Base-by-base conservation (phyloP, 202 grass and related monocot species). In the Carex sylvatica region DNA sequence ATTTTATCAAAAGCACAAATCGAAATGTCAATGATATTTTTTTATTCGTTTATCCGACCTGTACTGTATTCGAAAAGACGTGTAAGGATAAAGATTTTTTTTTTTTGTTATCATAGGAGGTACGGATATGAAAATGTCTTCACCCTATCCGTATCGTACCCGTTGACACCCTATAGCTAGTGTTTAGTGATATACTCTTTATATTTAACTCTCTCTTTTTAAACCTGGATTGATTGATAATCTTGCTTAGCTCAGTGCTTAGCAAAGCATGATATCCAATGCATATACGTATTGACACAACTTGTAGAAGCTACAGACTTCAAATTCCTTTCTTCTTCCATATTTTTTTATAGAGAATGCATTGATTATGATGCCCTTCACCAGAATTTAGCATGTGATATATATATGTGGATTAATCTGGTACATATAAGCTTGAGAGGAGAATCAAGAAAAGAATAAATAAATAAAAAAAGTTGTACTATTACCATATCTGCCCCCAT, bases 361-460 rank as follows among this genome's bases (percentile, higher is more conserved):
- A 15, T 65, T 65, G 13, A 33, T 65, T 33, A 63, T 65, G 26
- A 65, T 65, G 5, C 28, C 30, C 3, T 38, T 68, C 15, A 38
- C 15, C 33, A 6, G 49, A 46, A 47, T 47, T 71, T 71, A 72
- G 42, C 69, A 49, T 49, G 69, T 51, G 40, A 51, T 72, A 7
- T 24, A 72, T 47, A 19, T 15, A 42, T 69, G 15, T 69, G 66
- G 35, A n/a, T 72, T 20, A 72, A 72, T 51, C 16, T 69, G 66
- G 16, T 69, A 42, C 66, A 47, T 44, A 70, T 51, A 24, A 73
- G 40, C 40, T 26, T 72, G 3, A 23, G 38, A 14, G 40, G 26
- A 23, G 42, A 73, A 72, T 73, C 44, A 49, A 73, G 44, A 11
- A 73, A 73, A 73, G 20, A 49, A 73, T 73, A 47, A 51, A 35